A percentile compares a stretch with the other conserved stretches of the same genome.
Evolutionary conservation across 2,329 filamentous ascomycete genomes (phyloP).

Genomic region (Tolypocladium endophyticum): DNA sequence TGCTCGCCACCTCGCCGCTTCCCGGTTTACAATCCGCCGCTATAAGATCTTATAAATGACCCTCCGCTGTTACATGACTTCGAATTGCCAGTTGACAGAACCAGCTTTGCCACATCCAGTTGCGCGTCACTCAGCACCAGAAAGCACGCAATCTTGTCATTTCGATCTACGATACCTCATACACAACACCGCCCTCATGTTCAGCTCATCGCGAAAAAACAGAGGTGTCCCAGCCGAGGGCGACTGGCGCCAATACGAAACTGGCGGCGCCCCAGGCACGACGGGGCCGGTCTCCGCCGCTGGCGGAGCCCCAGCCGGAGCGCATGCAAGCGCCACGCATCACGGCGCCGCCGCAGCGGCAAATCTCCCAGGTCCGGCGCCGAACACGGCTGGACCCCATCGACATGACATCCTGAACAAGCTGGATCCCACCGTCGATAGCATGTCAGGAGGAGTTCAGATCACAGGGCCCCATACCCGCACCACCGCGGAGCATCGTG

Average conservation of each 20-base stretch:
- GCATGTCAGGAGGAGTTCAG: constrained; percentile 3
- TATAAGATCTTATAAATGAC: background rate
- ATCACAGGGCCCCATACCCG: background rate
- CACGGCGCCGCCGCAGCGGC: background rate
- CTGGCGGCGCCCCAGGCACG: background rate
- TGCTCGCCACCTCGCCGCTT: background rate
- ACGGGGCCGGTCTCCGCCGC: background rate
- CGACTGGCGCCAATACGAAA: background rate
- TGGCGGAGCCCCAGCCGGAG: background rate
- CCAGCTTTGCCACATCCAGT: background rate
- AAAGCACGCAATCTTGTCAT: background rate
- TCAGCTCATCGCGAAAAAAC: background rate
- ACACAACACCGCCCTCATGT: background rate
- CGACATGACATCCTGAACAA: constrained; percentile 7
- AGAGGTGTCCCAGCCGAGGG: background rate
- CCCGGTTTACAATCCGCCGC: background rate
- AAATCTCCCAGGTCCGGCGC: constrained; percentile 6
- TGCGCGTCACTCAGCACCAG: background rate
- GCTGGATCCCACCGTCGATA: constrained; percentile 7
- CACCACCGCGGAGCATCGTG: background rate
- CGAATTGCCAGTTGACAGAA: background rate
- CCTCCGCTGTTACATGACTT: background rate
- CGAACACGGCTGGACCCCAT: constrained; percentile 6
- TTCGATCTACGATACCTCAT: background rate
- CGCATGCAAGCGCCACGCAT: background rate